These are phyloP conservation scores for Aspergillus sp. DNA, from an alignment of 2,329 filamentous ascomycete species.

Conservation along the genomic window DNA sequence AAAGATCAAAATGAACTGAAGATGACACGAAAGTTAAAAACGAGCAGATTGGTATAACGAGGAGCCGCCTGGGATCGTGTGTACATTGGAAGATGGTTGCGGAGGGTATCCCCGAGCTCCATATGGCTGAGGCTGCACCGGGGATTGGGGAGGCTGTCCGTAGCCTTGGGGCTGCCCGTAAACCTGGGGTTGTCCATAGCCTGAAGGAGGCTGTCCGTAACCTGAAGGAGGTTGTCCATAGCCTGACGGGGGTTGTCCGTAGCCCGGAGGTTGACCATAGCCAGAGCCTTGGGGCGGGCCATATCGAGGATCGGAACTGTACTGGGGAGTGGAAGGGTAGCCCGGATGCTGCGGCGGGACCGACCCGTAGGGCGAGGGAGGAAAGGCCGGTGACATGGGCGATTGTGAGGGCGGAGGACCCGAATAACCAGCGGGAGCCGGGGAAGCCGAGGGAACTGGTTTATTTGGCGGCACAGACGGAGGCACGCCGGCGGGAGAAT, in stretches of 20 bases:
- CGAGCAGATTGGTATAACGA: background rate
- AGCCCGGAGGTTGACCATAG: conserved; percentile 22
- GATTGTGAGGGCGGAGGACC: conserved; percentile 27
- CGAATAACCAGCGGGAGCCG: conserved; percentile 16
- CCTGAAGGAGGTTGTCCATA: conserved; percentile 41
- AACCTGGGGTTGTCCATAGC: background rate
- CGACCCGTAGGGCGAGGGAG: conserved; percentile 39
- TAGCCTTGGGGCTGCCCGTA: conserved; percentile 26
- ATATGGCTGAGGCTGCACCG: conserved; percentile 2
- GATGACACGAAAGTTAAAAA: conserved; percentile 9
- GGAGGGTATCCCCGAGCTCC: conserved; percentile 30
- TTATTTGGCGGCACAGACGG: conserved; percentile 30
- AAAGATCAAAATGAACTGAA: background rate
- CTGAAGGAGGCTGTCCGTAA: conserved; percentile 19
- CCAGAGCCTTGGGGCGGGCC: conserved; percentile 37
- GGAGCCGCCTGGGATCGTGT: conserved; percentile 18
- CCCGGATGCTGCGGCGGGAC: conserved; percentile 26
- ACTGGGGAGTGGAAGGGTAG: conserved; percentile 28
- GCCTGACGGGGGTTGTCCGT: conserved; percentile 20
- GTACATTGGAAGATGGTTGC: conserved; percentile 36
- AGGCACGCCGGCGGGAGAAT: conserved; percentile 33
- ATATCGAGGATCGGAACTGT: conserved; percentile 21
- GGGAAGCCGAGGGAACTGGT: conserved; percentile 30
- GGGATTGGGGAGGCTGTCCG: conserved; percentile 28
- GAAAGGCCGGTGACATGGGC: conserved; percentile 36